Percentiles rank a stretch among this genome's conserved stretches.
phyloP scores from a whole-genome alignment of 176 grass and related monocot species.

The Oryza meyeriana region DNA sequence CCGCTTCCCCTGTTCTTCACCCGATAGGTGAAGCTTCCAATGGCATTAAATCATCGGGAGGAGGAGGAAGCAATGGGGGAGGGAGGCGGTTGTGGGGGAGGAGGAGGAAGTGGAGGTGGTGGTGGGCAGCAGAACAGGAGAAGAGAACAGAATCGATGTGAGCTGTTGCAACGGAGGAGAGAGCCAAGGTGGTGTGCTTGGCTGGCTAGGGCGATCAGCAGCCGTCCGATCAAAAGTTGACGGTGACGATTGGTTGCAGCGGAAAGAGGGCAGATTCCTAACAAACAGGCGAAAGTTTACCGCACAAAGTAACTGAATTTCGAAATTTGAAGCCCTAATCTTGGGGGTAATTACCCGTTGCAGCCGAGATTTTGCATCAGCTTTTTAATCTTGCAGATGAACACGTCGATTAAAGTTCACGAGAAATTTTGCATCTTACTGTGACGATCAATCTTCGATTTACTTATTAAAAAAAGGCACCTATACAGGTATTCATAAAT shows the following conservation, averaged over 20 bases:
- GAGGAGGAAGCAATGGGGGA: neutral
- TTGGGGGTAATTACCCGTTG: neutral
- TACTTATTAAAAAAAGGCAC: neutral
- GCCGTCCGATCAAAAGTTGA: neutral
- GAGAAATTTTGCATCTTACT: no score
- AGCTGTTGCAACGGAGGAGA: conserved; percentile 21
- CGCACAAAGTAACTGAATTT: conserved; percentile 24
- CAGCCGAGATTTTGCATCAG: neutral
- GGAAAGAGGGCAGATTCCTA: neutral
- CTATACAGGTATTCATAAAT: no score
- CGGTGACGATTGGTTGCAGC: neutral
- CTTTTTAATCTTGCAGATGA: neutral
- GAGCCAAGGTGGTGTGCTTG: conserved; percentile 29
- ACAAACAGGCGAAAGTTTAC: conserved; percentile 7
- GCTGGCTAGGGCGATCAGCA: neutral
- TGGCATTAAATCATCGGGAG: conserved; percentile 24
- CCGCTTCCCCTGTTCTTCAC: neutral
- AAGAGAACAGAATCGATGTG: conserved; percentile 27
- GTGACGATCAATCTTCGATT: neutral
- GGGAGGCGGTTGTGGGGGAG: conserved; percentile 16
- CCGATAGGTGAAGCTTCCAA: conserved; percentile 6
- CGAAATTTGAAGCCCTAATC: neutral
- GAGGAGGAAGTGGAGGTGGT: conserved; percentile 33
- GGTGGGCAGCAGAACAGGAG: neutral
- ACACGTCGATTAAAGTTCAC: neutral